These are phyloP conservation scores for Macrotyloma uniflorum DNA, from an alignment of 306 rosid species.

Conservation along the genomic window DNA sequence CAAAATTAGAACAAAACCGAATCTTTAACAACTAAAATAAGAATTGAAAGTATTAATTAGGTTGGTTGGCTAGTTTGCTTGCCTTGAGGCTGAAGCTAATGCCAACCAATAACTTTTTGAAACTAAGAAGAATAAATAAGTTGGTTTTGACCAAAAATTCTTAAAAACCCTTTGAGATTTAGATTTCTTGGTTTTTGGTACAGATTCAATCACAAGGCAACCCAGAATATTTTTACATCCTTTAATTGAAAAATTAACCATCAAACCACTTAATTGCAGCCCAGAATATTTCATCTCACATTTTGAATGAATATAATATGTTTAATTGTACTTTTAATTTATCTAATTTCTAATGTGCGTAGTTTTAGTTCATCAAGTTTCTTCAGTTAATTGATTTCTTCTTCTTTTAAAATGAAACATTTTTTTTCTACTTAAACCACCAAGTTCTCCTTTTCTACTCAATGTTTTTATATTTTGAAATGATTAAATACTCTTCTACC, in stretches of 20 bases:
- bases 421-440: neutral
- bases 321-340: neutral
- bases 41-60: neutral
- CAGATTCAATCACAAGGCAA: neutral
- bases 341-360: too few relatives aligned
- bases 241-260: neutral
- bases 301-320: neutral
- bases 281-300: too few relatives aligned
- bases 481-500: neutral
- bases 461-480: neutral
- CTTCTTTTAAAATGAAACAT: neutral
- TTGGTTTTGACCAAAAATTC: neutral
- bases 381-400: neutral
- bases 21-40: neutral
- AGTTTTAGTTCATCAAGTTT: neutral
- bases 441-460: neutral
- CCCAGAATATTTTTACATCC: neutral
- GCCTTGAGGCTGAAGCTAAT: too few relatives aligned
- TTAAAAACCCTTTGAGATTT: too few relatives aligned
- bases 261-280: too few relatives aligned
- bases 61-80: neutral
- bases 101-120: neutral
- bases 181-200: too few relatives aligned
- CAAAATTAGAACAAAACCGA: neutral
- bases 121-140: neutral